A percentile compares a stretch with the other conserved stretches of the same genome.
Evolutionary conservation across 257 asterid species (phyloP).

Genomic region (Solanum phureja): DNA sequence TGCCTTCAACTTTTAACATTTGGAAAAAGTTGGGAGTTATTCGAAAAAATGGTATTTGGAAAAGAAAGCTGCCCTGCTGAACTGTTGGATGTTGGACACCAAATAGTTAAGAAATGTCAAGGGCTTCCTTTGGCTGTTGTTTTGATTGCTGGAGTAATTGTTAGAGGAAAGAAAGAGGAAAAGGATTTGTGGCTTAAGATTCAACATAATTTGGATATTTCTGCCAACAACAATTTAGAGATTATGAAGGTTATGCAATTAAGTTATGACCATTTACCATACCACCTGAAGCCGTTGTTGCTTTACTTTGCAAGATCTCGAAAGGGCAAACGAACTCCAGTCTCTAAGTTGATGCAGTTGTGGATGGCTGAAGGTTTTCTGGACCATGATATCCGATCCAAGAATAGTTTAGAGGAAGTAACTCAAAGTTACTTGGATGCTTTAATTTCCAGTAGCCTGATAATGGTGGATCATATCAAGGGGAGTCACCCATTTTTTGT

Average conservation of each 20-base stretch:
- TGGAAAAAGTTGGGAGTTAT: neutral
- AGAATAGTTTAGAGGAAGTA: neutral
- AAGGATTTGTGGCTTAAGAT: neutral
- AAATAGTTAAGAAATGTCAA: neutral
- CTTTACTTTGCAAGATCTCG: conserved; percentile 17
- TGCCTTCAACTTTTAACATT: neutral
- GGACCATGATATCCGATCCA: neutral
- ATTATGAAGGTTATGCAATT: conserved; percentile 4
- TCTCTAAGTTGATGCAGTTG: neutral
- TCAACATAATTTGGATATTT: neutral
- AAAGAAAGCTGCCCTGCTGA: neutral
- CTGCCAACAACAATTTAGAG: neutral
- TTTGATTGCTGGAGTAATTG: neutral
- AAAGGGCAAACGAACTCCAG: conserved; percentile 3
- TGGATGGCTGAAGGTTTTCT: conserved; percentile 29
- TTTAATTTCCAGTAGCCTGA: conserved; percentile 10
- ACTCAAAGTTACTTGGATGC: conserved; percentile 4
- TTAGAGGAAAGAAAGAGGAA: neutral
- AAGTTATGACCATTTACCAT: conserved; percentile 18
- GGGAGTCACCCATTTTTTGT: fast-evolving
- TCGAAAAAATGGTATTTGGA: neutral
- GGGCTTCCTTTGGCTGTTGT: conserved; percentile 1
- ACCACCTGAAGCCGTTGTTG: conserved; percentile 17
- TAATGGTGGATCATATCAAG: neutral
- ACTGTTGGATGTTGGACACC: neutral